Base-by-base conservation (phyloP, 192 early-diverging fungal species). In the Entrophospora sp. region DNA sequence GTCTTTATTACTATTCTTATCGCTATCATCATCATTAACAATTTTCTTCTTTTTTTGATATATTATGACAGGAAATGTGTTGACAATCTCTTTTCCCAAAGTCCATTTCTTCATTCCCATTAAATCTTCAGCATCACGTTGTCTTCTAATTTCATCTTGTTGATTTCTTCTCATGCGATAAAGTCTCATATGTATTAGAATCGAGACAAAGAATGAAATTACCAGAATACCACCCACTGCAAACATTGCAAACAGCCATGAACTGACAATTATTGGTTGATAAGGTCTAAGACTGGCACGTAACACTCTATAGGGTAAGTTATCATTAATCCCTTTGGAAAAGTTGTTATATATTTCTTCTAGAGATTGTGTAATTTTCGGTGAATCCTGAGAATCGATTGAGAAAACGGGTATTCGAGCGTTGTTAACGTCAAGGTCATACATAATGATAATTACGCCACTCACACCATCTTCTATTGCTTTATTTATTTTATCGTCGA, bases 241-340 rank as follows among this genome's bases (percentile, higher is more conserved):
- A 57, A 57, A 57, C 55, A 57, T 57, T 10, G 55, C 55, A 25
- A 57, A 57, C 22, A 57, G n/a, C 55, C 55, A 57, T 24, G 55
- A 57, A 57, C 18, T 57, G 12, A 36, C 55, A 12, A 20, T 2
- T n/a, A 36, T 10, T 10, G 31, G 34, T 36, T 22, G 55, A 25
- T 25, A 34, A n/a, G 55, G 18, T 10, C 1, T 35, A 4, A 57
- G 14, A 1, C 18, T 57, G 2, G 37, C 35, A 36, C 18, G n/a
- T 57, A 57, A 37, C 8, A 35, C 34, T 20, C n/a, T n/a, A n/a
- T n/a, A n/a, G n/a, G n/a, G n/a, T n/a, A n/a, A n/a, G n/a, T n/a
- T n/a, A n/a, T n/a, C n/a, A n/a, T n/a, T n/a, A n/a, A n/a, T n/a
- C n/a, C n/a, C n/a, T n/a, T n/a, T n/a, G n/a, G n/a, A n/a, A n/a